These are phyloP conservation scores for Fusarium fujikuroi DNA, from an alignment of 2,329 filamentous ascomycete genomes.

Conservation along the genomic window DNA sequence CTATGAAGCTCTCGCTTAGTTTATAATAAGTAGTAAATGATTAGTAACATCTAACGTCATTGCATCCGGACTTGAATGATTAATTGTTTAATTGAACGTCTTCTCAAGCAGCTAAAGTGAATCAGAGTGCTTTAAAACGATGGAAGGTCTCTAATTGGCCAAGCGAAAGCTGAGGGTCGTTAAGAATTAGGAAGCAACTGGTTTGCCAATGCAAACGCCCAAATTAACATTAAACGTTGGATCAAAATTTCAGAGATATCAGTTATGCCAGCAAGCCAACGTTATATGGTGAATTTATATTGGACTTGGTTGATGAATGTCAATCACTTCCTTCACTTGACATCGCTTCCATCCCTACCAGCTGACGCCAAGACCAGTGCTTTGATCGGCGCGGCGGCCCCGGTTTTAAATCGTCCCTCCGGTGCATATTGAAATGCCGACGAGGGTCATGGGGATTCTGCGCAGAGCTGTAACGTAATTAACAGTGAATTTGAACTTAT, in stretches of 20 bases:
- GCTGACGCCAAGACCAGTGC: neutral
- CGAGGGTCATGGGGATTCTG: fast-evolving
- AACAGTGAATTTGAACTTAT: fast-evolving
- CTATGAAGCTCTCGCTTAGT: neutral
- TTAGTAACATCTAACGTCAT: neutral
- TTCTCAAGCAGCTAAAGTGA: fast-evolving
- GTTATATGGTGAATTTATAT: too few relatives aligned
- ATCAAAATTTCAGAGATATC: too few relatives aligned
- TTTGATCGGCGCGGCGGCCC: neutral
- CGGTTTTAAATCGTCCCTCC: neutral
- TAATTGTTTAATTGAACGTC: fast-evolving
- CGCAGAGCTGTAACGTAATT: fast-evolving
- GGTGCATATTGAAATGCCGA: neutral
- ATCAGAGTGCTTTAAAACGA: too few relatives aligned
- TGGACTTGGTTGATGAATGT: fast-evolving
- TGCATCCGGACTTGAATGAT: fast-evolving
- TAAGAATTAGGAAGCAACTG: too few relatives aligned
- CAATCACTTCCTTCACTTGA: neutral
- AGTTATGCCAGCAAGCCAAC: too few relatives aligned
- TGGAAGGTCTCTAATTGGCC: too few relatives aligned
- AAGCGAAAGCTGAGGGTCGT: too few relatives aligned
- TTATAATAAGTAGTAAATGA: neutral
- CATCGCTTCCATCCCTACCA: too few relatives aligned
- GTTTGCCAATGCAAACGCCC: too few relatives aligned
- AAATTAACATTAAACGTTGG: too few relatives aligned